Base-by-base conservation (phyloP, 192 early-diverging fungal species). In the Coemansia sp. region DNA sequence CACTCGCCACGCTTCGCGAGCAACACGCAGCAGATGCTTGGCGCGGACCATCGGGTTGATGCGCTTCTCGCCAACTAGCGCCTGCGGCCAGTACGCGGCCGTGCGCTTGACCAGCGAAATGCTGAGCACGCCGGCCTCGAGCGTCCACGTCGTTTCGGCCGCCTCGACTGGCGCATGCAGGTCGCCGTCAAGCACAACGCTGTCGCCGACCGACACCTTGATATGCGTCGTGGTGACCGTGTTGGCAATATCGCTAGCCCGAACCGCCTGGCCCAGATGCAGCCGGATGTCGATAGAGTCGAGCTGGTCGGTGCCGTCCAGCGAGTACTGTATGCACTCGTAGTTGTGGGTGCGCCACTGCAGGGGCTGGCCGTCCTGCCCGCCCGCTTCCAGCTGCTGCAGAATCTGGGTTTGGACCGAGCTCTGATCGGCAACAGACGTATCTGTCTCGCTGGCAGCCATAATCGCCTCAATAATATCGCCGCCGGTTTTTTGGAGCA, bases 381-480 rank as follows among this genome's bases (percentile, higher is more conserved):
- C 53, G 38, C 53, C 48, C 2, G 44, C 52, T 5, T 49, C 60
- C 1, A 77, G 58, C 55, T 77, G 67, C 44, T 53, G 51, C n/a
- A 60, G 12, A 47, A 77, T 63, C 60, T 57, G 60, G 20, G 36
- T 50, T 42, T 71, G 55, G 8, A 77, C 32, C 22, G 54, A 42
- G 14, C 51, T 30, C 30, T 59, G 46, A 29, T 15, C 50, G 17
- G 17, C 28, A 12, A 20, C 8, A 11, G 53, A 11, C 8, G 29
- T 23, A 15, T 56, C 55, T 5, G 12, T 20, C n/a, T 45, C 43
- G 23, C 54, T 50, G 6, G 57, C 44, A 8, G 63, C 68, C 29
- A 78, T 77, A 35, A 88, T 81, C 4, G 85, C 85, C 22, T 84
- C 82, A 27, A 87, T 58, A 23, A 85, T 50, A 47, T 85, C 82